Evolutionary conservation across 2,329 filamentous ascomycete genomes (phyloP).

Genomic region (Trichoderma aggressivum): DNA sequence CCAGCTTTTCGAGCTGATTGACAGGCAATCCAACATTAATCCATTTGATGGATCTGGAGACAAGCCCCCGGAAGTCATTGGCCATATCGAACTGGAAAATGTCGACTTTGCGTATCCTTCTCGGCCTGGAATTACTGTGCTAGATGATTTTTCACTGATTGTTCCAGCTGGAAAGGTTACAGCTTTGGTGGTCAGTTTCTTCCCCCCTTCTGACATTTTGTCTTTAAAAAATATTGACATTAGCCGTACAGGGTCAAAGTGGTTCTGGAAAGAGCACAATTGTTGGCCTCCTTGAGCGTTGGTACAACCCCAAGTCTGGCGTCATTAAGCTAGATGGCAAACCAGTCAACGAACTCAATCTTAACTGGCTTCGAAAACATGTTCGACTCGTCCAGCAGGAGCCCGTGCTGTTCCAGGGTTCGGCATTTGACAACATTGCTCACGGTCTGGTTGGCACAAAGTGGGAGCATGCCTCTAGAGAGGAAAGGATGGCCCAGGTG

Average conservation of each 20-base stretch:
- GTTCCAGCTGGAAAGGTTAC: slow-evolving; percentile 46
- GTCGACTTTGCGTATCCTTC: slow-evolving; percentile 46
- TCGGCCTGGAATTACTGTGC: slow-evolving; percentile 40
- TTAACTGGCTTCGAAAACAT: slow-evolving; percentile 39
- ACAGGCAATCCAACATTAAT: slow-evolving; percentile 36
- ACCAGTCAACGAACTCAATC: slow-evolving; percentile 34
- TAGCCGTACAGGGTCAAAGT: slow-evolving; percentile 30
- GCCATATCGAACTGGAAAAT: slow-evolving; percentile 38
- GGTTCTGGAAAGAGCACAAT: slow-evolving; percentile 42
- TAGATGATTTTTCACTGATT: slow-evolving; percentile 40
- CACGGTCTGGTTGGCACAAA: slow-evolving; percentile 45
- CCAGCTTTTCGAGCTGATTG: slow-evolving; percentile 38
- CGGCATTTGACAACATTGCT: slow-evolving; percentile 54
- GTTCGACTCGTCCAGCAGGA: slow-evolving; percentile 41
- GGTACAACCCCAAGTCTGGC: slow-evolving; percentile 36
- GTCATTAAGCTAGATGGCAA: slow-evolving; percentile 37
- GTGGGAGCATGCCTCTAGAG: slow-evolving; percentile 36
- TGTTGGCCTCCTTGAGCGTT: slow-evolving; percentile 38
- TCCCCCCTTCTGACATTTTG: no score
- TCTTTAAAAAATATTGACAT: not conserved
- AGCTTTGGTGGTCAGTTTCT: slow-evolving; percentile 36
- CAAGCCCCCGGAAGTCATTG: slow-evolving; percentile 28
- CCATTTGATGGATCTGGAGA: slow-evolving; percentile 34
- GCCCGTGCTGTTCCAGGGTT: slow-evolving; percentile 44
- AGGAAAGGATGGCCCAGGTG: slow-evolving; percentile 43